Conservation (phyloP, 371 early-diverging fungal species). For the Basidiobolus heterosporus region DNA sequence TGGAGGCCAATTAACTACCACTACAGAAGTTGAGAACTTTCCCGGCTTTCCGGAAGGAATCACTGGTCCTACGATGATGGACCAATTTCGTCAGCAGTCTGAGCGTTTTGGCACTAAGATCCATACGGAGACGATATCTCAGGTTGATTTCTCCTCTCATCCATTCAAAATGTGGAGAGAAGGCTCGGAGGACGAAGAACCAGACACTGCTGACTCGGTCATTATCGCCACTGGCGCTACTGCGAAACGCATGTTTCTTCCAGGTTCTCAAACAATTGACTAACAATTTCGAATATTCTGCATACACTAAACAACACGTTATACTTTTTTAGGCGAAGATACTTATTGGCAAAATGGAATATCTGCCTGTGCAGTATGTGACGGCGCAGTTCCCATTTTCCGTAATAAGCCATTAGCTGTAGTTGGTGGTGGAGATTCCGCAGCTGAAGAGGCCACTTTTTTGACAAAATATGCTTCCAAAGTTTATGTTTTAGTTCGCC, state of each 20-base stretch:
- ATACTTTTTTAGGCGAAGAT: conserved; percentile 68
- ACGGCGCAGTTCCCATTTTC: conserved; percentile 94
- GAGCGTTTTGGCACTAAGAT: conserved; percentile 68
- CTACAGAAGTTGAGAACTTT: conserved; percentile 83
- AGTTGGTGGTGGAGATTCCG: conserved; percentile 98
- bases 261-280: no score
- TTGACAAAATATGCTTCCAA: conserved; percentile 83
- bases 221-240: conserved; percentile 97
- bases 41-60: conserved; percentile 33
- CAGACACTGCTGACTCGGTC: conserved; percentile 64
- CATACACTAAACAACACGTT: no score
- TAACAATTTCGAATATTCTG: no score
- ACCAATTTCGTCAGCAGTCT: conserved; percentile 67
- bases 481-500: conserved; percentile 88
- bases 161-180: conserved; percentile 90
- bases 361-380: conserved; percentile 99
- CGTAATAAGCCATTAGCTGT: conserved; percentile 85
- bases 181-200: conserved; percentile 42
- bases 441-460: conserved; percentile 95
- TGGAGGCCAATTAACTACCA: conserved; percentile 81
- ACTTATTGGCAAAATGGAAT: conserved; percentile 91
- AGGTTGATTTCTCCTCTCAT: conserved; percentile 57
- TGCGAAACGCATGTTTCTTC: conserved; percentile 79
- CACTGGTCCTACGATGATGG: conserved; percentile 51
- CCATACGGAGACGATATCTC: conserved; percentile 76